Evolutionary conservation across 2,329 filamentous ascomycete species (phyloP).

Genomic region (Cordyceps militaris): DNA sequence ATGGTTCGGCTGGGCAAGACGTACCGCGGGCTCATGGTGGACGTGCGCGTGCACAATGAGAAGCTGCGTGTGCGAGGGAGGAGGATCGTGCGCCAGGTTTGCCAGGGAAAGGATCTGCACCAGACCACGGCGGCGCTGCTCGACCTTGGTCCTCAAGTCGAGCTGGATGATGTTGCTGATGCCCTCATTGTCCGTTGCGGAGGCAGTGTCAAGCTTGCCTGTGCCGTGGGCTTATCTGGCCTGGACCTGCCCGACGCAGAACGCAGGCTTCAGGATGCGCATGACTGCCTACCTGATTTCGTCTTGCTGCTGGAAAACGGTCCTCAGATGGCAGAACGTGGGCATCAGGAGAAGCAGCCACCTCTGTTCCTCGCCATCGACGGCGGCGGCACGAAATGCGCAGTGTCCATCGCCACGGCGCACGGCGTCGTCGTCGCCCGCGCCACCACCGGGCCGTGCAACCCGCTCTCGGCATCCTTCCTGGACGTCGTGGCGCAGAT

Average conservation of each 20-base stretch:
- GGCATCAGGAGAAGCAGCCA: background rate
- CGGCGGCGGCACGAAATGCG: background rate
- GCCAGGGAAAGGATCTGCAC: background rate
- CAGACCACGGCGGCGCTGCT: background rate
- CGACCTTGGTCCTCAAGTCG: background rate
- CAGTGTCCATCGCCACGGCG: background rate
- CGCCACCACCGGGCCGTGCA: background rate
- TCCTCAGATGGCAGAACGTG: background rate
- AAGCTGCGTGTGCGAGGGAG: background rate
- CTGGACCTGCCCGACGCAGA: background rate
- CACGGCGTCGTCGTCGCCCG: background rate
- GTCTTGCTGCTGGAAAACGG: background rate
- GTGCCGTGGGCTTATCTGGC: background rate
- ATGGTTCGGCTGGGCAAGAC: background rate
- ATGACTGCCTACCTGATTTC: background rate
- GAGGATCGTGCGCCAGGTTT: background rate
- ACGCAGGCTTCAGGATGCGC: background rate
- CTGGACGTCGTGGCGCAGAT: background rate
- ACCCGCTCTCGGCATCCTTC: background rate
- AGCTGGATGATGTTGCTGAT: background rate
- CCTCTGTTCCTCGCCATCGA: background rate
- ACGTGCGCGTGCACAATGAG: background rate
- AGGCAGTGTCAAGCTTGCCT: background rate
- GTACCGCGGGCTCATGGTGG: background rate
- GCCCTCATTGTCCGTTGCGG: background rate